Evolutionary conservation across 73 alveolate species (phyloP).

Genomic region (Stentor roeselii): DNA sequence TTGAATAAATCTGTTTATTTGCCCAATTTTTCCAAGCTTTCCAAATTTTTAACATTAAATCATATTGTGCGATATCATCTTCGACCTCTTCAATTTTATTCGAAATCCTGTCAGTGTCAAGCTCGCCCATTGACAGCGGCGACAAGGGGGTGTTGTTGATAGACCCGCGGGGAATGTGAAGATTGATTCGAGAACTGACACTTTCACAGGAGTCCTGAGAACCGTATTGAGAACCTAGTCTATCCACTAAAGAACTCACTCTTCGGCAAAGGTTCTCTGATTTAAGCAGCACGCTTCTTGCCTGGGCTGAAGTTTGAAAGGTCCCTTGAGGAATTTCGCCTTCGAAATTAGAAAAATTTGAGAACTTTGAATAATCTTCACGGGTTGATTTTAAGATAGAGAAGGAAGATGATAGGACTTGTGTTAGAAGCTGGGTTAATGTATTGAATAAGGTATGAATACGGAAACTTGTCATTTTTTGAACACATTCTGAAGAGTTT

Average conservation of each 20-base stretch:
- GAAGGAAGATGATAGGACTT: too few species aligned
- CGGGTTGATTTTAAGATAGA: too few species aligned
- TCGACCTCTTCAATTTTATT: background rate
- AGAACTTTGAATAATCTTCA: too few species aligned
- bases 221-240: background rate
- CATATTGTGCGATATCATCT: background rate
- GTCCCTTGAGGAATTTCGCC: background rate
- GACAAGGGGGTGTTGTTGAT: background rate
- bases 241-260: background rate
- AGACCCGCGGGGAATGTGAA: background rate
- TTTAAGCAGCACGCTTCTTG: background rate
- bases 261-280: background rate
- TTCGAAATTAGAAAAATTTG: background rate
- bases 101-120: background rate
- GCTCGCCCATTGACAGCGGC: background rate
- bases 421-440: background rate
- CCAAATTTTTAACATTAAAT: background rate
- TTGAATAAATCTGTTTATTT: too few species aligned
- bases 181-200: background rate
- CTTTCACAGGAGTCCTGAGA: slow-evolving; percentile 7
- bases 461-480: background rate
- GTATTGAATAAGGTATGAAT: background rate
- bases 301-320: background rate
- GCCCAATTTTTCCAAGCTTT: background rate
- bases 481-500: background rate